These are phyloP conservation scores for Sextonia rubra DNA, from an alignment of 164 flowering plant species.

Conservation along the genomic window DNA sequence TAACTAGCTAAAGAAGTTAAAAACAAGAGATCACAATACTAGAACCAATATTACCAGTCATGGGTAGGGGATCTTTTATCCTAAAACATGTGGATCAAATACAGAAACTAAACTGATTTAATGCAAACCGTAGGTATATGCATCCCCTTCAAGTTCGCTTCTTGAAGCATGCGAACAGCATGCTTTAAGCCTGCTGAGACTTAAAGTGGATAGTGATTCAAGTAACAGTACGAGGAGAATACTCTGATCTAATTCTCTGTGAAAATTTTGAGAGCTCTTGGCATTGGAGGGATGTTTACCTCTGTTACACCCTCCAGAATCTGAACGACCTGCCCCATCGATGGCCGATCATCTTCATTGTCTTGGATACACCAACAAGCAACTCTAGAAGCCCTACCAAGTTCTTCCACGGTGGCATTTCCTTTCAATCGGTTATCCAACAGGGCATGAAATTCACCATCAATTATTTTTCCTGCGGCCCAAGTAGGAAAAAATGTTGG, in stretches of 20 bases:
- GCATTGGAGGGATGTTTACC: conserved; percentile 4
- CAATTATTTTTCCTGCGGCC: neutral
- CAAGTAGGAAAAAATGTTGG: neutral
- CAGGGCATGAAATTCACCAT: conserved; percentile 1
- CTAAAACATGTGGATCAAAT: too few relatives aligned
- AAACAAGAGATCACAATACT: too few relatives aligned
- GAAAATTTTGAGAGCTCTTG: neutral
- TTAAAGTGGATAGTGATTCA: neutral
- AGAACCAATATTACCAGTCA: too few relatives aligned
- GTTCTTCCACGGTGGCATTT: neutral
- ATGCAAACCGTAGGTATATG: too few relatives aligned
- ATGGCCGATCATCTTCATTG: conserved; percentile 11
- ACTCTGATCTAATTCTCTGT: neutral
- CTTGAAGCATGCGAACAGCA: neutral
- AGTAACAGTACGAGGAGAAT: neutral
- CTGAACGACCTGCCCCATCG: conserved; percentile 11
- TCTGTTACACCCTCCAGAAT: conserved; percentile 12
- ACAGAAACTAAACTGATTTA: too few relatives aligned
- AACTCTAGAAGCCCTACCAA: conserved; percentile 9
- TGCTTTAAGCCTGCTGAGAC: neutral
- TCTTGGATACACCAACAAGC: conserved; percentile 19
- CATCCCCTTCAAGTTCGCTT: neutral
- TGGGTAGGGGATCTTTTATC: too few relatives aligned
- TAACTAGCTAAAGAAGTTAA: too few relatives aligned
- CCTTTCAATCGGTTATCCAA: conserved; percentile 10